Evolutionary conservation across 164 flowering plant genomes (phyloP).

Genomic region (Liquidambar formosana): DNA sequence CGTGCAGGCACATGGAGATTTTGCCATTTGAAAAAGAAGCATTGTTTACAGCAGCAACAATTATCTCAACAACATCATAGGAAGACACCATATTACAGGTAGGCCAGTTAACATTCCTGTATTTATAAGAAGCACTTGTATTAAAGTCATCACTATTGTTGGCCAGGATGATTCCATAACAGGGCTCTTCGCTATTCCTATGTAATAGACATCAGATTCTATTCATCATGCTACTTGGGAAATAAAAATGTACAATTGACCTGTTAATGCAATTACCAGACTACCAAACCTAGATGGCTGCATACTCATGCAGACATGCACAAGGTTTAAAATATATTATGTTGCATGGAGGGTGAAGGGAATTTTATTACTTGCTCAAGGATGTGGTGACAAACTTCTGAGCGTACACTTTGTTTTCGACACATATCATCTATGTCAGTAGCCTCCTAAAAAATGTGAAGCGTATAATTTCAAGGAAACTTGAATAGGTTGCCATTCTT

Average conservation of each 20-base stretch:
- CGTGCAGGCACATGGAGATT: slow-evolving; percentile 55
- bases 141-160: not conserved
- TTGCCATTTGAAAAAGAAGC: slow-evolving; percentile 58
- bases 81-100: not conserved
- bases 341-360: not conserved
- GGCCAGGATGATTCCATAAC: not conserved
- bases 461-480: too few relatives aligned
- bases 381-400: not conserved
- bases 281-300: not conserved
- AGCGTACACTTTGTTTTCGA: not conserved
- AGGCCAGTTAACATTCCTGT: too few relatives aligned
- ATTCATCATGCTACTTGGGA: too few relatives aligned
- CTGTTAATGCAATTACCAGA: not conserved
- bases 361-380: not conserved
- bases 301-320: not conserved
- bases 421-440: too few relatives aligned
- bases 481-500: too few relatives aligned
- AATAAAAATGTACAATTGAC: not conserved
- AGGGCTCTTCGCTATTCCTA: too few relatives aligned
- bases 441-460: too few relatives aligned
- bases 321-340: not conserved
- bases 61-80: slow-evolving; percentile 45
- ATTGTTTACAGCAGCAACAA: slow-evolving; percentile 62
- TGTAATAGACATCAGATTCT: too few relatives aligned
- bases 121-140: not conserved